phyloP scores from a whole-genome alignment of 805 yeast genomes.

The Sporopachydermia lactativora region DNA sequence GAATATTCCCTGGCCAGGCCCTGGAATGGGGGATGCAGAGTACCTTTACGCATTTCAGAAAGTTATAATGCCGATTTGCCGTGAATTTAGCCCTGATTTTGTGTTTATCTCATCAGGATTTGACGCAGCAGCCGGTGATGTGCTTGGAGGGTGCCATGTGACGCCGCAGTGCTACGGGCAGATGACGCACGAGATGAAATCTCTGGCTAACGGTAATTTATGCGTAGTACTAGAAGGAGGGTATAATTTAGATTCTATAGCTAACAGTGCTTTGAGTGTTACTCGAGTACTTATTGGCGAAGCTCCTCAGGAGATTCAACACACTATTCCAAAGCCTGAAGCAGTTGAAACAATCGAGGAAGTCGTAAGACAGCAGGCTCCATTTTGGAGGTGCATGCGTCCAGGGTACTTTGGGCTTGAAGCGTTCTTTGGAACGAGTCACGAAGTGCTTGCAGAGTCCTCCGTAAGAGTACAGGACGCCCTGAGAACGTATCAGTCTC shows the following conservation, averaged over 20 bases:
- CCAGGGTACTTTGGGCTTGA: slow-evolving; percentile 33
- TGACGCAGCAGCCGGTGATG: slow-evolving; percentile 98
- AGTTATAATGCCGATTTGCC: slow-evolving; percentile 75
- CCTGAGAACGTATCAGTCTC: slow-evolving; percentile 57
- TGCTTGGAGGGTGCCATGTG: slow-evolving; percentile 92
- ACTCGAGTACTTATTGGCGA: slow-evolving; percentile 88
- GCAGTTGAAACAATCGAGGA: slow-evolving; percentile 71
- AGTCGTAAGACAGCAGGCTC: slow-evolving; percentile 67
- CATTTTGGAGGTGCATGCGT: slow-evolving; percentile 74
- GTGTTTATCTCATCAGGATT: slow-evolving; percentile 91
- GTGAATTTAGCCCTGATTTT: slow-evolving; percentile 85
- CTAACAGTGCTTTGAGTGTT: slow-evolving; percentile 82
- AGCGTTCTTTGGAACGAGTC: not conserved
- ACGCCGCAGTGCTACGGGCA: slow-evolving; percentile 94
- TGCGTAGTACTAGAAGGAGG: slow-evolving; percentile 95
- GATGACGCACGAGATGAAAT: slow-evolving; percentile 85
- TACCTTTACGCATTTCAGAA: slow-evolving; percentile 82
- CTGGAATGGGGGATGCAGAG: slow-evolving; percentile 93
- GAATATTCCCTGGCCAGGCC: slow-evolving; percentile 86
- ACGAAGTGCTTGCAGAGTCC: not conserved
- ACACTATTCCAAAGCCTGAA: slow-evolving; percentile 54
- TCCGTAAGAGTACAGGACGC: slow-evolving; percentile 42
- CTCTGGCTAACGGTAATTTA: slow-evolving; percentile 75
- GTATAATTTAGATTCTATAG: slow-evolving; percentile 81
- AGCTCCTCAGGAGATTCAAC: slow-evolving; percentile 60